Percentiles rank a stretch among this genome's conserved stretches.
Conservation (phyloP, 305 asterid species). For the Solanum chacoense region DNA sequence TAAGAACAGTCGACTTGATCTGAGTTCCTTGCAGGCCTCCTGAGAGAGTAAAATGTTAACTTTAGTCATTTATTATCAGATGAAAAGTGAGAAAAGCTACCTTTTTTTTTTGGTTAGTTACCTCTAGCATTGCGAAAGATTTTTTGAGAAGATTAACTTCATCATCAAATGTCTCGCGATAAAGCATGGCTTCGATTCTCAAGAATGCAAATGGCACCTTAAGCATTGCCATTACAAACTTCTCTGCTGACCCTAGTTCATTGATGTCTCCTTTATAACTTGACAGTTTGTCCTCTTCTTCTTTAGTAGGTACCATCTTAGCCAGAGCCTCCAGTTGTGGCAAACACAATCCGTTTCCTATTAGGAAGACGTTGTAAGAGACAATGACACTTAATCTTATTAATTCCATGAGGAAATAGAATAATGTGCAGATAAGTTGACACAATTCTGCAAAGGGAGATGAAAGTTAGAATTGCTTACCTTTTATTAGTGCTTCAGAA, state of each 20-base stretch:
- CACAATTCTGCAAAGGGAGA: neutral
- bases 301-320: conserved; percentile 83
- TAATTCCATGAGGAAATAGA: neutral
- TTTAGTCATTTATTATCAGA: neutral
- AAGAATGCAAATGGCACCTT: conserved; percentile 62
- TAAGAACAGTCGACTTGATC: conserved; percentile 81
- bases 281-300: conserved; percentile 67
- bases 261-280: conserved; percentile 54
- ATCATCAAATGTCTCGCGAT: conserved; percentile 68
- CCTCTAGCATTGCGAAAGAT: conserved; percentile 87
- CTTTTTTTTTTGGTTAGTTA: neutral
- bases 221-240: conserved; percentile 61
- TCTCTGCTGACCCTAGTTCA: conserved; percentile 81
- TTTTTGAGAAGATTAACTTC: conserved; percentile 72
- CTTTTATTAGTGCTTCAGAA: conserved; percentile 61
- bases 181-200: conserved; percentile 87
- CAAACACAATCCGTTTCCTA: conserved; percentile 71
- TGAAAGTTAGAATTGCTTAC: conserved; percentile 13
- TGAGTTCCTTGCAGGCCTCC: conserved; percentile 93
- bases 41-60: conserved; percentile 1
- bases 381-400: neutral
- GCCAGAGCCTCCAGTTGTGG: conserved; percentile 82
- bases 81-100: neutral
- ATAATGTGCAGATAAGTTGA: neutral
- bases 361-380: neutral